Conservation (phyloP, 176 grass and related monocot genomes). For the Eragrostis nindensis region DNA sequence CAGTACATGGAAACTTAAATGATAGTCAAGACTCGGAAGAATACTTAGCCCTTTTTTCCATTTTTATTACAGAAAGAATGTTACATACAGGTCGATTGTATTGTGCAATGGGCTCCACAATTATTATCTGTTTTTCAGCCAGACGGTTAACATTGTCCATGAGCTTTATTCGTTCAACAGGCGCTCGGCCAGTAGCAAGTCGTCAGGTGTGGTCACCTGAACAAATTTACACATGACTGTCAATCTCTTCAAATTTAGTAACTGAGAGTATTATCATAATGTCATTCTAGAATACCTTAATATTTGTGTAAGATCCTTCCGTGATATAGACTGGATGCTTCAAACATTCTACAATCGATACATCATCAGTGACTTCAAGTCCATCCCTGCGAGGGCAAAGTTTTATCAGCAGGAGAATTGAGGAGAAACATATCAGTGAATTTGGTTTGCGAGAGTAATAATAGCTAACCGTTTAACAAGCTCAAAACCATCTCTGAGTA, state of each 20-base stretch:
- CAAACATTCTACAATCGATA: constrained; percentile 93
- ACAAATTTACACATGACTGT: constrained; percentile 8
- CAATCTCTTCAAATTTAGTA: constrained; percentile 21
- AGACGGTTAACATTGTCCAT: neutral
- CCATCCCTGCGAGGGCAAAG: constrained; percentile 54
- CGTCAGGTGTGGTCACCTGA: constrained; percentile 97
- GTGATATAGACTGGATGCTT: constrained; percentile 94
- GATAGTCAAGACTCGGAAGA: neutral
- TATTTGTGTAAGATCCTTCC: constrained; percentile 95
- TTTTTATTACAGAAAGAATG: constrained; percentile 26
- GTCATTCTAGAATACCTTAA: constrained; percentile 66
- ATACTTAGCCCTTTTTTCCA: neutral
- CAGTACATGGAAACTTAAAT: constrained; percentile 16
- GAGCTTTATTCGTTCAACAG: constrained; percentile 56
- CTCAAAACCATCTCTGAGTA: constrained; percentile 89
- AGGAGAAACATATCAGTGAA: neutral
- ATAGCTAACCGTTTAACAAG: constrained; percentile 80
- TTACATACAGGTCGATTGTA: neutral
- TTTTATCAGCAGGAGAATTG: constrained; percentile 1
- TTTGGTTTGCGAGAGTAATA: neutral
- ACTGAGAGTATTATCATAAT: neutral
- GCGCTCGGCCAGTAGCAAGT: constrained; percentile 87
- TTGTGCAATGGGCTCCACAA: neutral
- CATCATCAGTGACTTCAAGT: constrained; percentile 95
- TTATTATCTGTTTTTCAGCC: constrained; percentile 3